These are phyloP conservation scores for Citrus trifoliata DNA, from an alignment of 345 rosid genomes.

Conservation along the genomic window DNA sequence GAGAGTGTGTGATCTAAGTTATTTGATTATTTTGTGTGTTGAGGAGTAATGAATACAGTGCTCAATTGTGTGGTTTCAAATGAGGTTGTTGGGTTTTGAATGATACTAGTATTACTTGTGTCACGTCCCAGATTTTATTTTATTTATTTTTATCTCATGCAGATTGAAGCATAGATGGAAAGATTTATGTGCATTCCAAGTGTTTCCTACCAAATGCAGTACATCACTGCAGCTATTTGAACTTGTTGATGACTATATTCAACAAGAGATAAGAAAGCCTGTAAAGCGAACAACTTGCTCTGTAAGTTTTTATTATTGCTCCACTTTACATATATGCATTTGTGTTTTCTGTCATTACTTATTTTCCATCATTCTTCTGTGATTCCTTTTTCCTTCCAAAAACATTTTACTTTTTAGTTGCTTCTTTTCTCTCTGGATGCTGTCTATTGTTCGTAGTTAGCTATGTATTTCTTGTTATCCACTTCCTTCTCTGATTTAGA, in stretches of 20 bases:
- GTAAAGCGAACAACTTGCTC: slow-evolving; percentile 57
- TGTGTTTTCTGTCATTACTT: background rate
- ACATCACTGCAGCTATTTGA: slow-evolving; percentile 75
- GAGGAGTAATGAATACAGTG: background rate
- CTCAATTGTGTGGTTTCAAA: background rate
- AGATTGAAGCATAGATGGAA: slow-evolving; percentile 71
- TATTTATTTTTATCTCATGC: slow-evolving; percentile 10
- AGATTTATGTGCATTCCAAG: slow-evolving; percentile 74
- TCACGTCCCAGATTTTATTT: background rate
- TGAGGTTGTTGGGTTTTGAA: background rate
- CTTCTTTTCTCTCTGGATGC: background rate
- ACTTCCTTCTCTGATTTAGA: background rate
- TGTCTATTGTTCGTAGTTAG: background rate
- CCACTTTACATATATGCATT: background rate
- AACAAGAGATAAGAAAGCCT: slow-evolving; percentile 82
- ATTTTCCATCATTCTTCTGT: background rate
- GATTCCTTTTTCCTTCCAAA: background rate
- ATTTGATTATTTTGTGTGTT: background rate
- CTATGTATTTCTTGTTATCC: background rate
- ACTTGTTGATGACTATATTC: slow-evolving; percentile 85
- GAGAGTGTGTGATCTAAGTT: background rate
- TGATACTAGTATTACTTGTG: background rate
- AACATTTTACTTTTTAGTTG: background rate
- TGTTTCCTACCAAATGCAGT: slow-evolving; percentile 80
- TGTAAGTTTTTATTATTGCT: slow-evolving; percentile 44